Evolutionary conservation across 2,329 filamentous ascomycete species (phyloP), one percentile per base, ranked within the genome.

Genomic region (Pseudomassariella vexata): DNA sequence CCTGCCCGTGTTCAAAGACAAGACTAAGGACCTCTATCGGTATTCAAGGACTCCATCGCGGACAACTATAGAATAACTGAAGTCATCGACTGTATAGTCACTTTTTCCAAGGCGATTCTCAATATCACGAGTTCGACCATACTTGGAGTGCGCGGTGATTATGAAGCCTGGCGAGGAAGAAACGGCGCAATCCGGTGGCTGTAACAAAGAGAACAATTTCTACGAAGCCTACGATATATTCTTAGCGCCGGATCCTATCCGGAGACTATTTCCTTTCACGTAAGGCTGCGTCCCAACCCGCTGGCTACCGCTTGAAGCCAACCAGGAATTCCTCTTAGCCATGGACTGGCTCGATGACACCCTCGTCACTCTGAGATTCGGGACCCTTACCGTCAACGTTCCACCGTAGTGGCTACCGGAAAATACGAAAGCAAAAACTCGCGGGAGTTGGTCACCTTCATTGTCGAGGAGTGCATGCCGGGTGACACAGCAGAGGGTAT

Each of bases 1-100:
- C 64, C 65, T 33, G 8, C 56, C 58, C 5, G 28, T 50, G 3
- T 52, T 65, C 27, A 45, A 55, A 24, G 37, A 37, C 20, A 62
- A 65, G 36, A 53, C 50, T 4, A 38, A 42, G 8, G 46, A 56
- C 27, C 44, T 61, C 1, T 29, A 34, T 6, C 34, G 30, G 9
- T 35, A 2, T 35, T 38, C 12, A 34, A 39, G 23, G 29, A 21
- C 5, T 25, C 27, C 21, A 42, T 41, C 15, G 34, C 23, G 5
- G 17, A 25, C 8, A 10, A 24, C 5, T 14, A n/a, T n/a, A n/a
- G n/a, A n/a, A n/a, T n/a, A n/a, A n/a, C n/a, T n/a, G n/a, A n/a
- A n/a, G n/a, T n/a, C n/a, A n/a, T n/a, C n/a, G n/a, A n/a, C n/a
- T n/a, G n/a, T n/a, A n/a, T n/a, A n/a, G n/a, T n/a, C n/a, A n/a